Base-by-base conservation (phyloP, 2,329 filamentous ascomycete species). In the Neopestalotiopsis rosae region DNA sequence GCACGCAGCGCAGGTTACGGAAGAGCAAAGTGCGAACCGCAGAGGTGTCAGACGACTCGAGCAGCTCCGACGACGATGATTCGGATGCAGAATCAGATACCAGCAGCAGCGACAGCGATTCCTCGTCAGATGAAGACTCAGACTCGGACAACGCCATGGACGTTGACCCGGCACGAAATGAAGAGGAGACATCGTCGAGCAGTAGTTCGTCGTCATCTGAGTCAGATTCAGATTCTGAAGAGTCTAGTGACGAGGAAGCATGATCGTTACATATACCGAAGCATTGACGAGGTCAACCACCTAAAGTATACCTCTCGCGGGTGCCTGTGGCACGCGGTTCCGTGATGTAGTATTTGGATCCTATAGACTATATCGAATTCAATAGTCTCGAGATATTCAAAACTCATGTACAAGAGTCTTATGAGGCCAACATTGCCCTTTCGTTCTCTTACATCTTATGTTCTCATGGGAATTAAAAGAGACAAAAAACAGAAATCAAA, bases 1-100 rank as follows among this genome's bases (percentile, higher is more conserved):
- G 80, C 9, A 76, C 79, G 5, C 76, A 81, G 71, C 79, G 83
- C 38, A 79, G 81, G 66, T 89, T 87, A 79, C 82, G 85, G 65
- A 83, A 82, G 73, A 80, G 83, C 67, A 91, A 90, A 76, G 79
- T 83, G 66, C 83, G 87, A n/a, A 83, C 80, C 5, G 81, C 81
- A 12, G 81, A 81, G 66, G 76, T 81, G 20, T 83, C 85, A 34
- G 82, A 84, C 69, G 82, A 82, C 72, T 82, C 79, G 69, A 77
- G 73, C 57, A 75, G 74, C 78, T 80, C 77, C 0, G 75, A 75
- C 4, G 76, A 74, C 57, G 79, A 77, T 5, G 76, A 78, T 17
- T 76, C 75, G 1, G 81, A 81, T 4, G 81, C 79, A 1, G 82
- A 82, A 7, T 82, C 81, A 0, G 81, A 82, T 13, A 75, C 77